These are phyloP conservation scores for Cairneyella variabilis DNA, from an alignment of 495 filamentous ascomycete species.

Conservation along the genomic window DNA sequence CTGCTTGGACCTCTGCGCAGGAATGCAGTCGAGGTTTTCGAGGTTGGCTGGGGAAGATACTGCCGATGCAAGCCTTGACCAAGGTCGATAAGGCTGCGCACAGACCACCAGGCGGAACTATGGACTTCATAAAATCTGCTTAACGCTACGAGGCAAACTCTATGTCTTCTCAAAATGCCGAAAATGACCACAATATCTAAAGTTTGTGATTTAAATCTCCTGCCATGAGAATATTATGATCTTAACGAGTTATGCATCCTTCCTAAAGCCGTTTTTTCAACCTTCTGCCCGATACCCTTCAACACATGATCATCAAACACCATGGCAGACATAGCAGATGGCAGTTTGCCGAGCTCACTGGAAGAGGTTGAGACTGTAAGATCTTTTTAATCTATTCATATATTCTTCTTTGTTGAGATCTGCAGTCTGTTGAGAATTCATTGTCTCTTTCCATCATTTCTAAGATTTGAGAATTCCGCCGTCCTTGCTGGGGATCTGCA, in stretches of 20 bases:
- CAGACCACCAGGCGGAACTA: no score
- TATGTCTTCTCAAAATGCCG: no score
- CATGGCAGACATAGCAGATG: slow-evolving; percentile 22
- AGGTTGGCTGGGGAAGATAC: not conserved
- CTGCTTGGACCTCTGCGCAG: no score
- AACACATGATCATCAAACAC: no score
- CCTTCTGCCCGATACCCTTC: no score
- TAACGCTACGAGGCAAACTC: no score
- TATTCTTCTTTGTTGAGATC: no score
- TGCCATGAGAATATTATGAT: no score
- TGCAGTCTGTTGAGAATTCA: not conserved
- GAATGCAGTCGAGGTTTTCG: not conserved
- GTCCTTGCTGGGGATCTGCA: no score
- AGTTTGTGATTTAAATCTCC: not conserved
- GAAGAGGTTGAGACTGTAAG: slow-evolving; percentile 39
- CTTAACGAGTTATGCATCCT: not conserved
- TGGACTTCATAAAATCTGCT: no score
- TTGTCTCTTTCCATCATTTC: not conserved
- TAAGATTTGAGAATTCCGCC: no score
- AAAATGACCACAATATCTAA: not conserved
- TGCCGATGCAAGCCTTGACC: not conserved
- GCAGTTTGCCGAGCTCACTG: slow-evolving; percentile 31
- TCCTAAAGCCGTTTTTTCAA: not conserved
- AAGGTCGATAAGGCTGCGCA: not conserved
- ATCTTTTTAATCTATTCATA: no score